A percentile compares a stretch with the other conserved stretches of the same genome.
Conservation (phyloP, 768 basidiomycete genomes). For the Harrya chromipes region DNA sequence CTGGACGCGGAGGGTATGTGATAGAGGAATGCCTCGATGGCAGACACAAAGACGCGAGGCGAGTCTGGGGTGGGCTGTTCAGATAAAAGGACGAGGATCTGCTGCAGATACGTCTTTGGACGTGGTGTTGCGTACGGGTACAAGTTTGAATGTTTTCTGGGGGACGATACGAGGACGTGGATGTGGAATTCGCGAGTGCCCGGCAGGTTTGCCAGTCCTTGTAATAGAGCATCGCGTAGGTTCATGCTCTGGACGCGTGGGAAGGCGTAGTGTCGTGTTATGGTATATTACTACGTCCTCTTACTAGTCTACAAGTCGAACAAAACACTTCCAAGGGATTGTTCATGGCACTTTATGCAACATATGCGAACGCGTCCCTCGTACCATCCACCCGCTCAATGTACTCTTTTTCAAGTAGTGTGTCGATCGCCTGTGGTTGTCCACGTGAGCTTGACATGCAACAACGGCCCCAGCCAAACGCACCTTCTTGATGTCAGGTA, state of each 20-base stretch:
- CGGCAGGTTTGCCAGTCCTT: constrained; percentile 52
- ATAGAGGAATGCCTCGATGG: constrained; percentile 78
- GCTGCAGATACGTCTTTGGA: constrained; percentile 67
- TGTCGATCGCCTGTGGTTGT: constrained; percentile 76
- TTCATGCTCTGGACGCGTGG: constrained; percentile 33
- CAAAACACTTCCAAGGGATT: not conserved
- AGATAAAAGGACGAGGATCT: constrained; percentile 73
- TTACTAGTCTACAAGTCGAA: constrained; percentile 15
- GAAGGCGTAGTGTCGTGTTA: constrained; percentile 10
- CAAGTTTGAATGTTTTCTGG: constrained; percentile 62
- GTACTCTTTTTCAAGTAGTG: constrained; percentile 94
- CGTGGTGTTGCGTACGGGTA: constrained; percentile 74
- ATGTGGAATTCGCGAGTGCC: constrained; percentile 72
- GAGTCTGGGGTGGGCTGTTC: constrained; percentile 51
- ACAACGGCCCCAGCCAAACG: constrained; percentile 1
- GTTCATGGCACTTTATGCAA: constrained; percentile 27
- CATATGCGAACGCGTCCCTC: constrained; percentile 64
- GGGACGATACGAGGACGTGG: constrained; percentile 68
- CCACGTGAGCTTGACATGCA: not conserved
- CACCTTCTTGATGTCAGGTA: constrained; percentile 96
- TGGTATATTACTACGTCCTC: constrained; percentile 19
- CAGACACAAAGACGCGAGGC: constrained; percentile 65
- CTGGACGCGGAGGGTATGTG: constrained; percentile 64
- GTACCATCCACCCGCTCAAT: constrained; percentile 91
- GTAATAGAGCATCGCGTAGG: constrained; percentile 63